Percentiles rank a stretch among this genome's conserved stretches.
Conservation (phyloP, 495 filamentous ascomycete genomes). For the Oleoguttula mirabilis region DNA sequence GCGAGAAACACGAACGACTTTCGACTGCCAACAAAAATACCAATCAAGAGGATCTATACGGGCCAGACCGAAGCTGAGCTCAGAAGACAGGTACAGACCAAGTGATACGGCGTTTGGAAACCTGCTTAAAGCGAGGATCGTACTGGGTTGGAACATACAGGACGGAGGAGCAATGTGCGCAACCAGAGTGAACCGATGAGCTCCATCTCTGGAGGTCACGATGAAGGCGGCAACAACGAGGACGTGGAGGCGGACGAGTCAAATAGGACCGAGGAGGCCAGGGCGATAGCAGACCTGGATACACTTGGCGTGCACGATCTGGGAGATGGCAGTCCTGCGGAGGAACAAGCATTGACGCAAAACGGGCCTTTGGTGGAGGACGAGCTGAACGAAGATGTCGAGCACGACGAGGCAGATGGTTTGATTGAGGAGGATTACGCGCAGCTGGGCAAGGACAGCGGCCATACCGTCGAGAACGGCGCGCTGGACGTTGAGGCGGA, state of each 20-base stretch:
- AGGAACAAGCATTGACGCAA: too few relatives aligned
- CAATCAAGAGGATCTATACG: too few relatives aligned
- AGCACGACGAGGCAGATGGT: background rate
- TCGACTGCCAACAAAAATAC: too few relatives aligned
- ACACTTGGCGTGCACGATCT: too few relatives aligned
- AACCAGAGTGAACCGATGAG: slow-evolving; percentile 26
- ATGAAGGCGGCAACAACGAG: slow-evolving; percentile 23
- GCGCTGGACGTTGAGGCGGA: slow-evolving; percentile 1
- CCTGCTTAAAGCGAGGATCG: too few relatives aligned
- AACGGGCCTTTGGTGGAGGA: background rate
- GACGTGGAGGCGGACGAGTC: slow-evolving; percentile 20
- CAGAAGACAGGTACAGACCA: too few relatives aligned
- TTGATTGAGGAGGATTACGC: background rate
- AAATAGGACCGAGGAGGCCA: slow-evolving; percentile 15
- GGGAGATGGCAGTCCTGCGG: too few relatives aligned
- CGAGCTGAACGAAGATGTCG: background rate
- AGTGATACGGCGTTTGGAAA: too few relatives aligned
- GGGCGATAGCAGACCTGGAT: too few relatives aligned
- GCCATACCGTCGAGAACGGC: slow-evolving; percentile 1
- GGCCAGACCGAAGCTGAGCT: too few relatives aligned
- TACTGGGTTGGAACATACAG: too few relatives aligned
- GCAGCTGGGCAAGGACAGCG: background rate
- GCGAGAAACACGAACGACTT: too few relatives aligned
- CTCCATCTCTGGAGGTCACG: slow-evolving; percentile 28
- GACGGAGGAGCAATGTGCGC: slow-evolving; percentile 10